These are phyloP conservation scores for Pythium inflatum DNA, from an alignment of 352 stramenopile genomes.

Conservation along the genomic window DNA sequence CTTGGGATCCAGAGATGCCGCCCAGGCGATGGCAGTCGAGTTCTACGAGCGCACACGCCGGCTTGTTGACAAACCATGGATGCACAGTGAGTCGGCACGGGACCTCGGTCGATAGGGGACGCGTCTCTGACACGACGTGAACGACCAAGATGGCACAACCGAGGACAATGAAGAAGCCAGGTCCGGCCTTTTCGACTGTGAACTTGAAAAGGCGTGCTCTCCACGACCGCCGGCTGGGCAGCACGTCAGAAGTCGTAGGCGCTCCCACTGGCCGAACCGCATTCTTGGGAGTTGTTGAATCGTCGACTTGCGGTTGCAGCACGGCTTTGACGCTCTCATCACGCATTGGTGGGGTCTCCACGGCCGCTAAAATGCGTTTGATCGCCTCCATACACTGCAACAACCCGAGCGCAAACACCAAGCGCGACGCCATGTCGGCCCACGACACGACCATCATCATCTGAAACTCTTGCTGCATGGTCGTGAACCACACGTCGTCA, in stretches of 20 bases:
- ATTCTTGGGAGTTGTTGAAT: too few species aligned
- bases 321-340: too few species aligned
- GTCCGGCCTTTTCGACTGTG: neutral
- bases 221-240: too few species aligned
- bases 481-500: neutral
- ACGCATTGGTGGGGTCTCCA: too few species aligned
- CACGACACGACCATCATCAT: constrained; percentile 3
- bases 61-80: neutral
- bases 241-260: neutral
- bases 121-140: neutral
- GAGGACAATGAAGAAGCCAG: neutral
- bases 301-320: too few species aligned
- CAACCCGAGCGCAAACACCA: neutral
- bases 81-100: neutral
- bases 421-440: neutral
- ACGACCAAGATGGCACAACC: neutral
- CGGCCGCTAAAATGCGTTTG: too few species aligned
- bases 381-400: neutral
- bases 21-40: neutral
- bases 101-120: neutral
- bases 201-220: neutral
- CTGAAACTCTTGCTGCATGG: neutral
- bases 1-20: neutral
- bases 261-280: too few species aligned
- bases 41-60: neutral